phyloP scores from a whole-genome alignment of 2,329 filamentous ascomycete genomes.

The Drechslerella coelobrocha region DNA sequence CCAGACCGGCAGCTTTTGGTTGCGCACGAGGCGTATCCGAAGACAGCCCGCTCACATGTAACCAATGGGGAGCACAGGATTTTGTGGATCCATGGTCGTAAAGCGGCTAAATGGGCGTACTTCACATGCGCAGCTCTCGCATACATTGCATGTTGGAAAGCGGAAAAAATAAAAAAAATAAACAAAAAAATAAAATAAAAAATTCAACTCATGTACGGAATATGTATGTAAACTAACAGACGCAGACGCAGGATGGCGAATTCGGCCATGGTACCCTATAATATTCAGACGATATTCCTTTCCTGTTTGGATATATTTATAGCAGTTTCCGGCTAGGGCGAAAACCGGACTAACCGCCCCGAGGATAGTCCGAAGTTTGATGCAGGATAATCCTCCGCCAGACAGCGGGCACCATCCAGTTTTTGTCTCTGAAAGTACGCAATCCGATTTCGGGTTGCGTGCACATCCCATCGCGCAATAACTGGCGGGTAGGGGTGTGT shows the following conservation, averaged over 20 bases:
- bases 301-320: slow-evolving; percentile 21
- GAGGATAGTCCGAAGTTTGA: slow-evolving; percentile 16
- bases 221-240: background rate
- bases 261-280: slow-evolving; percentile 19
- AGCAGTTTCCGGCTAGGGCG: slow-evolving; percentile 22
- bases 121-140: slow-evolving; percentile 1
- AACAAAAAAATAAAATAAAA: too few relatives aligned
- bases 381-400: slow-evolving; percentile 32
- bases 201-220: too few relatives aligned
- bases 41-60: background rate
- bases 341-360: slow-evolving; percentile 15
- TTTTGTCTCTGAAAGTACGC: slow-evolving; percentile 38
- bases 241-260: slow-evolving; percentile 2
- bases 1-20: background rate
- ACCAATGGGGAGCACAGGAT: slow-evolving; percentile 29
- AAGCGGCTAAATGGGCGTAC: slow-evolving; percentile 23
- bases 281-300: slow-evolving; percentile 6
- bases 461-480: slow-evolving; percentile 7
- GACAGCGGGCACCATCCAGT: slow-evolving; percentile 4
- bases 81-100: slow-evolving; percentile 47
- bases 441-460: slow-evolving; percentile 32
- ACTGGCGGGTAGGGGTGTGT: slow-evolving; percentile 3
- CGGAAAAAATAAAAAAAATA: too few relatives aligned
- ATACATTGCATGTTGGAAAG: background rate
- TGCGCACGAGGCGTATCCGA: slow-evolving; percentile 8